Percentiles rank a stretch among this genome's conserved stretches.
phyloP scores from a whole-genome alignment of 73 alveolate species.

The Tetrahymena elliotti region DNA sequence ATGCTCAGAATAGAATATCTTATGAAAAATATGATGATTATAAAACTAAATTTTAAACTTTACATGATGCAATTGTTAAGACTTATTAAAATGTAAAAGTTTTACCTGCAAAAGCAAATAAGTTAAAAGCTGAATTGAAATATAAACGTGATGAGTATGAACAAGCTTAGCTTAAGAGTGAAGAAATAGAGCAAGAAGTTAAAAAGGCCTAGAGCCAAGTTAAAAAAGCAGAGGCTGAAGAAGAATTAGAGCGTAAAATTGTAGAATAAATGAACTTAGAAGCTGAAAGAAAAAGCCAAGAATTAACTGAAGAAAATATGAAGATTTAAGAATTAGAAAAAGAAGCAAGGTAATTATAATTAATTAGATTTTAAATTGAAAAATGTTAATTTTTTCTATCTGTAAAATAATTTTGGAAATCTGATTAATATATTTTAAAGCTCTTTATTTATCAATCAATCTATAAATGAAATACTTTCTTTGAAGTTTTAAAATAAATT shows the following conservation, averaged over 20 bases:
- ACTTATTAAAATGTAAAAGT: conserved; percentile 44
- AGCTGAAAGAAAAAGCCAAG: conserved; percentile 68
- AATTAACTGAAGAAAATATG: conserved; percentile 54
- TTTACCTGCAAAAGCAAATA: conserved; percentile 45
- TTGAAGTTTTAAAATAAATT: no score
- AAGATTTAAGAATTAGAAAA: conserved; percentile 43
- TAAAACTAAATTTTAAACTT: conserved; percentile 42
- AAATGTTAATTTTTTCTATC: background rate
- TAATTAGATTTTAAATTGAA: conserved; percentile 10
- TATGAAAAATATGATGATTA: conserved; percentile 42
- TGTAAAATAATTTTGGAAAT: no score
- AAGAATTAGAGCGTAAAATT: conserved; percentile 50
- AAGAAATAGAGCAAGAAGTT: conserved; percentile 35
- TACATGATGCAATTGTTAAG: conserved; percentile 49
- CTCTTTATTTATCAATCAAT: no score
- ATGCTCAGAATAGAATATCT: conserved; percentile 19
- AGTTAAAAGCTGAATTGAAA: conserved; percentile 30
- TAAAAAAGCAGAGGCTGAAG: conserved; percentile 31
- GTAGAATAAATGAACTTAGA: conserved; percentile 56
- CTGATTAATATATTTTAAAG: no score
- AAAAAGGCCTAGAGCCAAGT: conserved; percentile 22
- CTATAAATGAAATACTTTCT: no score
- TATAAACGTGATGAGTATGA: background rate
- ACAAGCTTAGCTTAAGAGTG: conserved; percentile 18
- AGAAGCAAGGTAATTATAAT: conserved; percentile 38